phyloP scores from a whole-genome alignment of 352 stramenopile species.

The Albugo candida region DNA sequence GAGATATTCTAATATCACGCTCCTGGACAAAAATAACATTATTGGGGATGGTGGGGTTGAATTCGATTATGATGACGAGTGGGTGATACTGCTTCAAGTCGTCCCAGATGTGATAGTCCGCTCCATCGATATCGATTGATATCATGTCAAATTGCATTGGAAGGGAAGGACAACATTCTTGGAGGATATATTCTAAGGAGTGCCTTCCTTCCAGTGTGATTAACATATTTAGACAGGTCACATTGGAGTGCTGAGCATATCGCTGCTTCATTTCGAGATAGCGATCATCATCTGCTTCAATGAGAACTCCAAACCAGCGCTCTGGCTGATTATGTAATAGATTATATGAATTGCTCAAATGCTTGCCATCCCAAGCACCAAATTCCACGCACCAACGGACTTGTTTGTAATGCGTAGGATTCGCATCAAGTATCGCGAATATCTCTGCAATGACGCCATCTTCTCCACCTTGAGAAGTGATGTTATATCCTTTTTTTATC shows the following conservation, averaged over 20 bases:
- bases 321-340: constrained; percentile 18
- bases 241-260: constrained; percentile 22
- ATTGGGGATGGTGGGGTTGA: constrained; percentile 67
- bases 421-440: constrained; percentile 21
- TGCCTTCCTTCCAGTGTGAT: constrained; percentile 19
- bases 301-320: constrained; percentile 36
- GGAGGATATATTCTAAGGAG: constrained; percentile 13
- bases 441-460: constrained; percentile 49
- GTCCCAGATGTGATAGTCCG: constrained; percentile 54
- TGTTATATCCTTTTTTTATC: constrained; percentile 29
- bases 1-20: constrained; percentile 22
- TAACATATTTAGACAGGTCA: constrained; percentile 22
- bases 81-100: constrained; percentile 20
- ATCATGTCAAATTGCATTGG: constrained; percentile 17
- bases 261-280: constrained; percentile 22
- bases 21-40: constrained; percentile 58
- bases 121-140: constrained; percentile 57
- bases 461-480: constrained; percentile 55
- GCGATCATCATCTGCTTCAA: constrained; percentile 42
- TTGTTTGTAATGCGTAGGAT: neutral
- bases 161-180: constrained; percentile 1
- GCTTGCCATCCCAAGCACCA: constrained; percentile 59
- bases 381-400: constrained; percentile 54
- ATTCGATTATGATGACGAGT: constrained; percentile 55
- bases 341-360: constrained; percentile 55